Evolutionary conservation across 257 asterid species (phyloP), one percentile per base, ranked within the genome.

Genomic region (Galeopsis tetrahit): DNA sequence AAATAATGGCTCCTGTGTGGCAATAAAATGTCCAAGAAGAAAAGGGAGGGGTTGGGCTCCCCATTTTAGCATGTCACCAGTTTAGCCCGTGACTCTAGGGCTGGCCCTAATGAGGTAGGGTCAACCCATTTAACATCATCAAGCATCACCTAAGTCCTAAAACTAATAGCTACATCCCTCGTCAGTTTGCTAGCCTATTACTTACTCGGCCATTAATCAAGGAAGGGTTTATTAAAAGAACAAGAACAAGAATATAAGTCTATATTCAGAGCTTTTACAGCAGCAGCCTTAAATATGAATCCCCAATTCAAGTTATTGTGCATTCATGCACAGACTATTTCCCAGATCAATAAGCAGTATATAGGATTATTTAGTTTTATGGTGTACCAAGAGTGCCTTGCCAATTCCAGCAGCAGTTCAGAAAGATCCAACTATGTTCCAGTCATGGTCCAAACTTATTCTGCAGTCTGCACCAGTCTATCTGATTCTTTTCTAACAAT

Each of bases 111-210:
- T 21, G 28, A 21, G 28, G 0, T 21, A 21, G 28, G 28, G 28
- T 21, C 28, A 21, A 21, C 28, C 28, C 28, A 21, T 21, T 21
- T 21, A 21, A 21, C 28, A 21, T 21, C 28, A 21, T 21, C 28
- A 38, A 5, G 21, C 34, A 28, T 71, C n/a, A 34, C 61, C 2
- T 34, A 71, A 10, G 15, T n/a, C 13, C 14, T 1, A 32, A 66
- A 51, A 75, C 35, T 13, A 2, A 59, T 11, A 9, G 66, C 70
- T 43, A 39, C 73, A 61, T 5, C 62, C 43, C 9, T 42, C 44
- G 2, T 6, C 44, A 39, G n/a, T n/a, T n/a, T n/a, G n/a, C n/a
- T n/a, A n/a, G n/a, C n/a, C n/a, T n/a, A n/a, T n/a, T 34, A 4
- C 57, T 31, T 2, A 44, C 36, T 34, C 63, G 56, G 33, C 3